Conservation (phyloP, 2,329 filamentous ascomycete genomes). For the Chrysoporthe deuterocubensis region DNA sequence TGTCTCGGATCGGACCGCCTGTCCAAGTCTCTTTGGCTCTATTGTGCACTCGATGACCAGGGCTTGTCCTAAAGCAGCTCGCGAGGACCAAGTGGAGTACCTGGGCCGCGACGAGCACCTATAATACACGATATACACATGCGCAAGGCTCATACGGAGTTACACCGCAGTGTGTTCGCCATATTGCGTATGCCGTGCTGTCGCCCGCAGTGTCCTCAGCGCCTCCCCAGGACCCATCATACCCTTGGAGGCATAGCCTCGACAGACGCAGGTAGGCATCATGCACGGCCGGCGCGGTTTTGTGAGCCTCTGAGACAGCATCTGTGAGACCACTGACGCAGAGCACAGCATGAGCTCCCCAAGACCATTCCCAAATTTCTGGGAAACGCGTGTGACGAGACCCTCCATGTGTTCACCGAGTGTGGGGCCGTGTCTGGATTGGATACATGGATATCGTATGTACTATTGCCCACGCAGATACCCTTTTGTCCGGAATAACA, state of each 20-base stretch:
- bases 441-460: background rate
- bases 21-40: background rate
- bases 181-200: background rate
- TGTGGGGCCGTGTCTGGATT: background rate
- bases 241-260: too few species aligned
- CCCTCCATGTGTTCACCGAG: background rate
- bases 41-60: background rate
- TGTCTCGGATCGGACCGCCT: conserved; percentile 9
- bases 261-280: too few species aligned
- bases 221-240: too few species aligned
- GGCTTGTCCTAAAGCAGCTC: background rate
- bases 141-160: background rate
- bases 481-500: background rate
- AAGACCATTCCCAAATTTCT: background rate
- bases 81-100: background rate
- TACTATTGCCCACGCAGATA: background rate
- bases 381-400: background rate
- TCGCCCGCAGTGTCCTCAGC: background rate
- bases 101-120: too few species aligned
- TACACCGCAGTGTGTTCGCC: background rate
- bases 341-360: background rate
- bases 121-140: background rate
- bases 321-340: background rate
- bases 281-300: background rate
- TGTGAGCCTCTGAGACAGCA: background rate